Conservation (phyloP, 805 yeast genomes). For the Wickerhamomyces sydowiorum region DNA sequence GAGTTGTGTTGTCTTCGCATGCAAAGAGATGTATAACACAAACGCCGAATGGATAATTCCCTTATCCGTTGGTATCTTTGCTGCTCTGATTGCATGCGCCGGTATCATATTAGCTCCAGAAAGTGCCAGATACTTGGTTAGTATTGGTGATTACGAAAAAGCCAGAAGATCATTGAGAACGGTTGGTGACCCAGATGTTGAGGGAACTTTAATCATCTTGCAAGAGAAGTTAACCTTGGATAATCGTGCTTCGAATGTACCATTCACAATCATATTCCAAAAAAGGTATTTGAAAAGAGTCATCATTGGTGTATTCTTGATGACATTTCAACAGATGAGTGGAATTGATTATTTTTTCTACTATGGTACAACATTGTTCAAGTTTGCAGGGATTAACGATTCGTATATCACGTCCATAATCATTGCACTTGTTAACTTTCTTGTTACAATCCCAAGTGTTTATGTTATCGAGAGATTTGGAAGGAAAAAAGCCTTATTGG, state of each 20-base stretch:
- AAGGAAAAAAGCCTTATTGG: conserved; percentile 30
- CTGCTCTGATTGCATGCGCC: conserved; percentile 38
- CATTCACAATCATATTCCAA: conserved; percentile 26
- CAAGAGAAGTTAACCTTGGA: conserved; percentile 5
- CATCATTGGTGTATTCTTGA: conserved; percentile 49
- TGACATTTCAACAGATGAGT: conserved; percentile 54
- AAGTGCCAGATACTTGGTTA: conserved; percentile 57
- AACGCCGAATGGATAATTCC: conserved; percentile 72
- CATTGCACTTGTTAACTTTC: conserved; percentile 47
- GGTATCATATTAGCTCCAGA: conserved; percentile 68
- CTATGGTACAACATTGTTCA: conserved; percentile 56
- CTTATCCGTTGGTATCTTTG: conserved; percentile 38
- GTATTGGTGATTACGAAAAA: conserved; percentile 40
- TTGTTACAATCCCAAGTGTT: conserved; percentile 43
- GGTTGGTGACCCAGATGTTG: conserved; percentile 39
- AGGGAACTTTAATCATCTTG: conserved; percentile 5
- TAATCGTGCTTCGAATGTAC: conserved; percentile 2
- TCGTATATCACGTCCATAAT: conserved; percentile 51
- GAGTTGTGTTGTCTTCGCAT: conserved; percentile 55
- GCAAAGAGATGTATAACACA: conserved; percentile 28
- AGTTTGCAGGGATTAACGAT: conserved; percentile 45
- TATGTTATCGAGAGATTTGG: conserved; percentile 47
- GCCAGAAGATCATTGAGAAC: conserved; percentile 49
- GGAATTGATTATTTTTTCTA: conserved; percentile 68
- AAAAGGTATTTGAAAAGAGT: conserved; percentile 29